Conservation (phyloP, 2,329 filamentous ascomycete genomes). For the Aurifilum marmelostoma region DNA sequence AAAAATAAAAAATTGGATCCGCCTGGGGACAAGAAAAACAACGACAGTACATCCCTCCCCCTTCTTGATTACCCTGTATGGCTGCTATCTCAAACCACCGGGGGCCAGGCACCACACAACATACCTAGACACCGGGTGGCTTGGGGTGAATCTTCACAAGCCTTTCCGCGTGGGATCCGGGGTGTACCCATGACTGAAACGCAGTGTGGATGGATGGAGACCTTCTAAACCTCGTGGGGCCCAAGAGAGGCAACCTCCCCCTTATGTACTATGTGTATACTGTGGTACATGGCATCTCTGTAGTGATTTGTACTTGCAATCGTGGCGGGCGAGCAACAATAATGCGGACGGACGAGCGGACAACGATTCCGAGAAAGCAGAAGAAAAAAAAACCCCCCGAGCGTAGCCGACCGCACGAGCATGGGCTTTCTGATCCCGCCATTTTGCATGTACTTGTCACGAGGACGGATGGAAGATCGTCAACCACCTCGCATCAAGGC, state of each 20-base stretch:
- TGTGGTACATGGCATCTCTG: background rate
- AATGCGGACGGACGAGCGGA: background rate
- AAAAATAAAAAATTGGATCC: background rate
- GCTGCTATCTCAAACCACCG: background rate
- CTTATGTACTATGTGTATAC: too few species aligned
- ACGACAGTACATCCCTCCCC: background rate
- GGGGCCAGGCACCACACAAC: constrained; percentile 1
- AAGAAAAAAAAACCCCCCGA: too few species aligned
- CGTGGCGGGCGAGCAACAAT: background rate
- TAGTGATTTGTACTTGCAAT: too few species aligned
- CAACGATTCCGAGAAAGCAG: background rate
- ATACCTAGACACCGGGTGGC: background rate
- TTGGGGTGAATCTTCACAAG: background rate
- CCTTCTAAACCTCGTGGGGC: background rate
- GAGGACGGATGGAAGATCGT: background rate
- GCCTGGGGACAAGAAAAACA: background rate
- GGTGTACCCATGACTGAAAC: background rate
- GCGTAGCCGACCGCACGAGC: background rate
- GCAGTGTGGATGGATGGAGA: background rate
- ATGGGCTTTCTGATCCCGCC: background rate
- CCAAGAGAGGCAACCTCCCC: too few species aligned
- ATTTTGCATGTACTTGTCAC: background rate
- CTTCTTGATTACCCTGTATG: background rate
- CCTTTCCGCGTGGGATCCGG: background rate
- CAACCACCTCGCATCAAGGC: background rate